Conservation (phyloP, 1,284 basidiomycete species). For the Ustilago nuda region DNA sequence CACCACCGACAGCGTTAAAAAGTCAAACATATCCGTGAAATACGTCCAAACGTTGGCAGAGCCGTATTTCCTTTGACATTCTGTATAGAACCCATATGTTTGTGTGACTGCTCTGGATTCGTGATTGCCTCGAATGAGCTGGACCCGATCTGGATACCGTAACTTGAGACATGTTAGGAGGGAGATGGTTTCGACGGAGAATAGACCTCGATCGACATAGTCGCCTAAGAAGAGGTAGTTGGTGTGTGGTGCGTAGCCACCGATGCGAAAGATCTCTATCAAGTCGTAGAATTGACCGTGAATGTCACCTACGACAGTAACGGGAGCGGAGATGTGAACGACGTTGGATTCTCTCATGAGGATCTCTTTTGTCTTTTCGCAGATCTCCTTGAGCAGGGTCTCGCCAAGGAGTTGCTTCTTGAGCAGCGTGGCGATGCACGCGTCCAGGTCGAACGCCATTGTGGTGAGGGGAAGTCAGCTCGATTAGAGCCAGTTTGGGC, state of each 20-base stretch:
- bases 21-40: slow-evolving; percentile 99
- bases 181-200: slow-evolving; percentile 98
- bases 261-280: slow-evolving; percentile 98
- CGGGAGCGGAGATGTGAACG: slow-evolving; percentile 95
- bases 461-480: slow-evolving; percentile 15
- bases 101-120: slow-evolving; percentile 97
- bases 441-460: slow-evolving; percentile 67
- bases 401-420: slow-evolving; percentile 68
- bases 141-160: slow-evolving; percentile 95
- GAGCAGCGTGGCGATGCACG: slow-evolving; percentile 67
- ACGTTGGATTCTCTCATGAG: slow-evolving; percentile 99
- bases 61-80: slow-evolving; percentile 97
- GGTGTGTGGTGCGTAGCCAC: slow-evolving; percentile 93
- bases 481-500: background rate
- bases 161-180: slow-evolving; percentile 96
- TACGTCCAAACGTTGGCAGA: slow-evolving; percentile 93
- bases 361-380: slow-evolving; percentile 73
- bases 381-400: slow-evolving; percentile 66
- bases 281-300: slow-evolving; percentile 99
- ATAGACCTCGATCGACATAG: slow-evolving; percentile 96
- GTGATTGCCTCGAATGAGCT: slow-evolving; percentile 97
- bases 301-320: slow-evolving; percentile 98
- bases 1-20: slow-evolving; percentile 94
- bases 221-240: slow-evolving; percentile 90
- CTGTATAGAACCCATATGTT: slow-evolving; percentile 99